Conservation (phyloP, 1,139 yeast species). For the Blastobotrys buckinghamii region DNA sequence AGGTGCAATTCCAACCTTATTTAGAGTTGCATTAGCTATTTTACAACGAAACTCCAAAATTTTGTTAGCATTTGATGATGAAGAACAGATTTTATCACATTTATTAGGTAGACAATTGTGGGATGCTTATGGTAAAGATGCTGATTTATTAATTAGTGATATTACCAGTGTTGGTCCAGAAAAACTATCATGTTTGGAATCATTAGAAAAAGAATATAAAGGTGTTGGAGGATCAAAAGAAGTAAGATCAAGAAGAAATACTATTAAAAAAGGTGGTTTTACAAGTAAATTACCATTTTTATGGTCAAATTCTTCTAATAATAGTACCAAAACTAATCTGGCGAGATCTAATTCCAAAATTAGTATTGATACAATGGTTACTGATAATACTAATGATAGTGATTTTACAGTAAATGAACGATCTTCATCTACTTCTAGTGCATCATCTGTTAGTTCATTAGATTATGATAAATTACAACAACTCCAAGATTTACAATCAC, state of each 20-base stretch:
- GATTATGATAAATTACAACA: slow-evolving; percentile 9
- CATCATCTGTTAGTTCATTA: slow-evolving; percentile 9
- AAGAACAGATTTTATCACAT: slow-evolving; percentile 58
- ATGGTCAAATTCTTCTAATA: background rate
- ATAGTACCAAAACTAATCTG: background rate
- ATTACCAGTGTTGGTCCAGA: slow-evolving; percentile 33
- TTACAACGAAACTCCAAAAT: slow-evolving; percentile 47
- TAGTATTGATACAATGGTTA: slow-evolving; percentile 2
- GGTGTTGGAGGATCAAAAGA: background rate
- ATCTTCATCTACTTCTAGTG: background rate
- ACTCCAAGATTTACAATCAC: slow-evolving; percentile 16
- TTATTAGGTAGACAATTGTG: slow-evolving; percentile 50
- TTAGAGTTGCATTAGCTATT: slow-evolving; percentile 55
- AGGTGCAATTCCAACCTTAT: slow-evolving; percentile 60
- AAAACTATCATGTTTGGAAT: slow-evolving; percentile 16
- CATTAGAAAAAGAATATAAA: slow-evolving; percentile 25
- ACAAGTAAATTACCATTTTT: background rate
- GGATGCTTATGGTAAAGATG: slow-evolving; percentile 40
- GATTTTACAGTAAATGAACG: slow-evolving; percentile 4
- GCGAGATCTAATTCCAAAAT: slow-evolving; percentile 9
- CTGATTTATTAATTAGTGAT: slow-evolving; percentile 47
- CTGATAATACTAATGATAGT: background rate
- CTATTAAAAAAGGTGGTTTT: background rate
- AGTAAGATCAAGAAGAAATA: slow-evolving; percentile 1
- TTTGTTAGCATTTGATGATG: slow-evolving; percentile 49